phyloP scores from a whole-genome alignment of 441 rosid genomes.

The Aleurites moluccanus region DNA sequence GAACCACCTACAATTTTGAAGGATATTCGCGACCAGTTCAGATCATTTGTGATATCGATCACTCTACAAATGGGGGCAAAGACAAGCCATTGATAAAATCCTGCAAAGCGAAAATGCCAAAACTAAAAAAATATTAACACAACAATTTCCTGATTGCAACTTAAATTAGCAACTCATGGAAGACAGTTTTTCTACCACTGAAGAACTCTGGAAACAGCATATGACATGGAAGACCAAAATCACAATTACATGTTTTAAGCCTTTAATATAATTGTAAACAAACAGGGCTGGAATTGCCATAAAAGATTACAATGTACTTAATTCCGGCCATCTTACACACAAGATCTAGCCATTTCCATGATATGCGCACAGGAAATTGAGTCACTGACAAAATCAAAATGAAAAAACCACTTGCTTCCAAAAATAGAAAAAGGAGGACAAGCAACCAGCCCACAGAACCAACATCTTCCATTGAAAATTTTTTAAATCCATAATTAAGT shows the following conservation, averaged over 20 bases:
- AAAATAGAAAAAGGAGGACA: too few relatives aligned
- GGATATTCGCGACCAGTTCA: constrained; percentile 8
- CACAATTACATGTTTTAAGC: neutral
- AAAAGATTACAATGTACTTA: neutral
- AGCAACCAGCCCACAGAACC: too few relatives aligned
- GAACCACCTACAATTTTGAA: constrained; percentile 13
- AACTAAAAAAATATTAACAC: neutral
- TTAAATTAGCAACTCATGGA: neutral
- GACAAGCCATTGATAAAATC: constrained; percentile 8
- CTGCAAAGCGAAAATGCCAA: constrained; percentile 20
- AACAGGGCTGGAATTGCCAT: neutral
- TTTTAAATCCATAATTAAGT: neutral
- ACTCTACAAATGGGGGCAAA: constrained; percentile 7
- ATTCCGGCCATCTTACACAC: neutral
- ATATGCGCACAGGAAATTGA: neutral
- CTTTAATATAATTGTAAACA: neutral
- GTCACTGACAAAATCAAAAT: neutral
- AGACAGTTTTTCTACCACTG: too few relatives aligned
- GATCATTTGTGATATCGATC: constrained; percentile 14
- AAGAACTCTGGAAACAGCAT: neutral
- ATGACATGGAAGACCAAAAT: neutral
- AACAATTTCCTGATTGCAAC: neutral
- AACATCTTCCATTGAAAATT: neutral
- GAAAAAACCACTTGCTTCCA: neutral
- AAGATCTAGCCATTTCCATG: neutral